Evolutionary conservation across 768 basidiomycete species (phyloP).

Genomic region (Amanita jacksonii): DNA sequence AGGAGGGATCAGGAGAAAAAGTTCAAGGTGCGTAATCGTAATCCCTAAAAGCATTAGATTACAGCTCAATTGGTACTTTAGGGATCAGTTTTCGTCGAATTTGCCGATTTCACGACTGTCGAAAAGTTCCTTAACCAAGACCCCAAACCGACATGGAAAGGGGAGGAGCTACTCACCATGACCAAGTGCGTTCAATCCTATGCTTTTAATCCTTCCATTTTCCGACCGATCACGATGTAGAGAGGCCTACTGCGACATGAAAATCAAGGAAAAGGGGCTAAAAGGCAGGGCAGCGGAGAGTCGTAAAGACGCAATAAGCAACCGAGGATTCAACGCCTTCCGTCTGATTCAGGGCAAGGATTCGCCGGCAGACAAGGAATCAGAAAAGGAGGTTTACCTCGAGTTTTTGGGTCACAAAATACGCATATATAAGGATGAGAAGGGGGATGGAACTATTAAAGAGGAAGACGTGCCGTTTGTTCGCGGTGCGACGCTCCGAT

Average conservation of each 20-base stretch:
- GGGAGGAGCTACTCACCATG: slow-evolving; percentile 72
- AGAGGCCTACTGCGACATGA: slow-evolving; percentile 88
- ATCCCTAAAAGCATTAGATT: neutral
- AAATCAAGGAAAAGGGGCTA: slow-evolving; percentile 90
- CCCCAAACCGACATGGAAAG: slow-evolving; percentile 75
- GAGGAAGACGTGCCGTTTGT: slow-evolving; percentile 48
- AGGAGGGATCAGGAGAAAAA: slow-evolving; percentile 73
- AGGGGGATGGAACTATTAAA: slow-evolving; percentile 53
- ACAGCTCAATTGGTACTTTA: slow-evolving; percentile 17
- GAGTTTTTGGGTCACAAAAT: slow-evolving; percentile 69
- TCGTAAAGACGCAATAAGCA: slow-evolving; percentile 44
- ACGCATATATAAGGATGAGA: slow-evolving; percentile 51
- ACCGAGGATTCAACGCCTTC: slow-evolving; percentile 74
- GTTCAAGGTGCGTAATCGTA: slow-evolving; percentile 60
- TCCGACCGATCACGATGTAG: slow-evolving; percentile 23
- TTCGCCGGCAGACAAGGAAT: slow-evolving; percentile 17
- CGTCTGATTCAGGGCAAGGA: slow-evolving; percentile 42
- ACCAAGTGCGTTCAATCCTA: slow-evolving; percentile 52
- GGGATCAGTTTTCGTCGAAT: slow-evolving; percentile 94
- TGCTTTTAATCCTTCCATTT: neutral
- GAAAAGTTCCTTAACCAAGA: slow-evolving; percentile 73
- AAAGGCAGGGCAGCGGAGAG: slow-evolving; percentile 58
- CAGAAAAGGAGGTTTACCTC: slow-evolving; percentile 51
- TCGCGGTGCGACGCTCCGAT: slow-evolving; percentile 44
- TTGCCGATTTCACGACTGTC: slow-evolving; percentile 56